Evolutionary conservation across 768 basidiomycete species (phyloP).

Genomic region (Hypholoma fasciculare): DNA sequence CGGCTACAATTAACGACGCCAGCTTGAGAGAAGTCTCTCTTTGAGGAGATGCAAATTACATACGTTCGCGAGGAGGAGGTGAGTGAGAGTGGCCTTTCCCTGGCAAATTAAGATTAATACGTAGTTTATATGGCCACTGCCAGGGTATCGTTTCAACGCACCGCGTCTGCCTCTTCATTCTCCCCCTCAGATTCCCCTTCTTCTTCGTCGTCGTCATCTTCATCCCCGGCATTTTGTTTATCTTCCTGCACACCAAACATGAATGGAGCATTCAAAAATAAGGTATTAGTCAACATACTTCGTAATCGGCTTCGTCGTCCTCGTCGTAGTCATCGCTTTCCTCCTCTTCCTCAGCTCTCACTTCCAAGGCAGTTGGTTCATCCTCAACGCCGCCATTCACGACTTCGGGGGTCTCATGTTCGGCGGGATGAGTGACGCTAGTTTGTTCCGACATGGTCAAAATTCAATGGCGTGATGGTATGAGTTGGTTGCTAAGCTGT

Average conservation of each 20-base stretch:
- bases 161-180: slow-evolving; percentile 5
- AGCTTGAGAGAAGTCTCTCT: no score
- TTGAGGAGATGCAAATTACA: slow-evolving; percentile 1
- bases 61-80: slow-evolving; percentile 30
- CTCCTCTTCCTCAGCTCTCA: slow-evolving; percentile 21
- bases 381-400: slow-evolving; percentile 18
- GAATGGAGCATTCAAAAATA: neutral
- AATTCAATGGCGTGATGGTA: neutral
- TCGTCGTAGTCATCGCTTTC: slow-evolving; percentile 30
- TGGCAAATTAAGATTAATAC: neutral
- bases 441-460: neutral
- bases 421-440: slow-evolving; percentile 2
- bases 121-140: neutral
- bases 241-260: slow-evolving; percentile 16
- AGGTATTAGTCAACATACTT: slow-evolving; percentile 15
- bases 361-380: slow-evolving; percentile 16
- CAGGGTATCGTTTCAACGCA: neutral
- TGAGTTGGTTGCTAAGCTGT: neutral
- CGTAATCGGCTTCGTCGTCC: slow-evolving; percentile 22
- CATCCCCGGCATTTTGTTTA: slow-evolving; percentile 19
- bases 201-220: slow-evolving; percentile 25
- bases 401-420: slow-evolving; percentile 2
- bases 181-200: slow-evolving; percentile 18
- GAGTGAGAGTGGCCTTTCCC: slow-evolving; percentile 23
- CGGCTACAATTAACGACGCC: slow-evolving; percentile 17